Base-by-base conservation (phyloP, 108 stramenopile species). In the Nannochloropsis oceanica region DNA sequence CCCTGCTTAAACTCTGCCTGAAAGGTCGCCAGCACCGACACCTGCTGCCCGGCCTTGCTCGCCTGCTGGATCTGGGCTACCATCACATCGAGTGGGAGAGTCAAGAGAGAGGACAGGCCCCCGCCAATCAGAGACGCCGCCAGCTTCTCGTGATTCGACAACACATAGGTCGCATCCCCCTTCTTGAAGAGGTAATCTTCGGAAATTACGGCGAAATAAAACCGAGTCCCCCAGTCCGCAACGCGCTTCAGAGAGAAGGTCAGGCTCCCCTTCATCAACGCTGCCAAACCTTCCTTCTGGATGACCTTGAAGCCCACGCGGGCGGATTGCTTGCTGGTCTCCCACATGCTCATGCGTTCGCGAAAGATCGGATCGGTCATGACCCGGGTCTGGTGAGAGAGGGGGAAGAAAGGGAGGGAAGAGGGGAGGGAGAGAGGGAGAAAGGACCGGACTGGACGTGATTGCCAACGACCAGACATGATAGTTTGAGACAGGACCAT, bases 321-420 rank as follows among this genome's bases (percentile, higher is more conserved):
- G 27, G 86, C 34, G 80, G 82, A 85, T 73, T 84, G 85, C 79
- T 80, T 25, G 89, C 86, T 27, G 90, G 91, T 79, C 44, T 82
- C 42, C 42, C 43, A 73, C 18, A 83, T 5, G 44, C 13, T 12
- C 12, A 59, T 80, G 24, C 25, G 42, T 13, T 91, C 85, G 24
- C 92, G 91, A 89, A 93, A 93, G 25, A 90, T 84, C 5, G 88
- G 85, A 81, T 93, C 90, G 11, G 93, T 93, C 93, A 93, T 93
- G 44, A 93, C 93, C 11, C 93, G 87, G n/a, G 93, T 93, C 87
- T 73, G 59, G 5, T 18, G 22, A 73, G 59, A 18, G 22, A n/a
- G 59, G 9, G 59, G 0, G 2, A 9, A 7, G 59, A 5, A 34
- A 34, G 34, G 5, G 5, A 34, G 34, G 34, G 34, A 34, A 5